A percentile compares a stretch with the other conserved stretches of the same genome.
phyloP scores from a whole-genome alignment of 768 basidiomycete species.

The Polyporus arcularius region DNA sequence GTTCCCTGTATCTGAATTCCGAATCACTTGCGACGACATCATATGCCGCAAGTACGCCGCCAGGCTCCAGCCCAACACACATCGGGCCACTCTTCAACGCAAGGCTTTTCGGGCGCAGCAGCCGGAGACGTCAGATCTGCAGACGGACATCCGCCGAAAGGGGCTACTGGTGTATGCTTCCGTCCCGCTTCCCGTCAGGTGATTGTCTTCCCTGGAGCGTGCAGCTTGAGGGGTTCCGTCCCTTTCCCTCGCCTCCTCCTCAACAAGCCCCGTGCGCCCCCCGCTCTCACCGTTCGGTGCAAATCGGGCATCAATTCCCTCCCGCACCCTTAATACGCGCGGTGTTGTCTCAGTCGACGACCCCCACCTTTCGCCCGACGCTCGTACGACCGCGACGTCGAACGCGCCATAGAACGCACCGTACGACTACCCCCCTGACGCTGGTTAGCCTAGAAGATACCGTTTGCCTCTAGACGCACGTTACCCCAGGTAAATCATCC shows the following conservation, averaged over 20 bases:
- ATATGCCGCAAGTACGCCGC: too few species aligned
- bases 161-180: background rate
- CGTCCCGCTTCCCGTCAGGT: background rate
- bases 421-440: background rate
- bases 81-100: too few species aligned
- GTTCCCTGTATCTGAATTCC: too few species aligned
- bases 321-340: conserved; percentile 11
- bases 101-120: background rate
- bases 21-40: too few species aligned
- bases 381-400: conserved; percentile 6
- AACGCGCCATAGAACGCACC: background rate
- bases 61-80: too few species aligned
- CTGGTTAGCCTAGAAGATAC: conserved; percentile 10
- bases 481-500: background rate
- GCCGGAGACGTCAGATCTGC: too few species aligned
- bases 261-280: conserved; percentile 12
- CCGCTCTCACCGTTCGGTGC: conserved; percentile 17
- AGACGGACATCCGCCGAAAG: background rate
- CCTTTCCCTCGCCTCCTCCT: conserved; percentile 1
- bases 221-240: background rate
- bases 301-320: conserved; percentile 3
- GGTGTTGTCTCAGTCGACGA: conserved; percentile 1
- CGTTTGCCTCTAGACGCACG: background rate
- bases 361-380: conserved; percentile 1
- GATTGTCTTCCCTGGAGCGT: background rate